phyloP scores from a whole-genome alignment of 352 stramenopile species.

The Phytophthora ramorum region DNA sequence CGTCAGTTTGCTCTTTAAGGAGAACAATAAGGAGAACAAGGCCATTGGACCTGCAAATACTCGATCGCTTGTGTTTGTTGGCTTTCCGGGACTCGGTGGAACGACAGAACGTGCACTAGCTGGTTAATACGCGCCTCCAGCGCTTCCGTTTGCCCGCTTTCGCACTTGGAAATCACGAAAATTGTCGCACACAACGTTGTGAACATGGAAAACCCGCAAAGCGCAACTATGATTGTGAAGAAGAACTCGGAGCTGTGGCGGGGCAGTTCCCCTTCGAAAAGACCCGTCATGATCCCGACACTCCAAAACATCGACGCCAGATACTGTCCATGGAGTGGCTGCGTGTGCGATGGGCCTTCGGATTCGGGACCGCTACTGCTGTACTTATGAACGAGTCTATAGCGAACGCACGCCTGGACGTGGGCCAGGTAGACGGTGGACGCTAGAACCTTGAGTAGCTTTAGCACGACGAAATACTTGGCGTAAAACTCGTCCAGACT shows the following conservation, averaged over 20 bases:
- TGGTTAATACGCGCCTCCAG: slow-evolving; percentile 77
- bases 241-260: slow-evolving; percentile 57
- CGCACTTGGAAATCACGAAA: slow-evolving; percentile 84
- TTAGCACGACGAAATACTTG: slow-evolving; percentile 62
- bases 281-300: slow-evolving; percentile 69
- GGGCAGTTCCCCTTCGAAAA: slow-evolving; percentile 80
- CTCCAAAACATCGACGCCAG: slow-evolving; percentile 68
- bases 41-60: slow-evolving; percentile 54
- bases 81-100: slow-evolving; percentile 64
- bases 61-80: slow-evolving; percentile 71
- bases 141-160: slow-evolving; percentile 65
- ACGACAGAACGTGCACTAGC: slow-evolving; percentile 72
- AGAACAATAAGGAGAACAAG: not conserved
- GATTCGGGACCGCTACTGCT: not conserved
- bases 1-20: not conserved
- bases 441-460: slow-evolving; percentile 56
- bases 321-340: slow-evolving; percentile 29
- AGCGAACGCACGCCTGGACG: slow-evolving; percentile 62
- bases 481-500: slow-evolving; percentile 71
- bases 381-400: slow-evolving; percentile 51
- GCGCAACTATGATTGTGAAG: slow-evolving; percentile 68
- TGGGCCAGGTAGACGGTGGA: slow-evolving; percentile 63
- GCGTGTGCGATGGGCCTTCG: slow-evolving; percentile 39
- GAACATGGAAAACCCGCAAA: slow-evolving; percentile 77
- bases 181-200: slow-evolving; percentile 74